A percentile compares a stretch with the other conserved stretches of the same genome.
Conservation (phyloP, 805 yeast genomes). For the Lipomyces mesembrius region DNA sequence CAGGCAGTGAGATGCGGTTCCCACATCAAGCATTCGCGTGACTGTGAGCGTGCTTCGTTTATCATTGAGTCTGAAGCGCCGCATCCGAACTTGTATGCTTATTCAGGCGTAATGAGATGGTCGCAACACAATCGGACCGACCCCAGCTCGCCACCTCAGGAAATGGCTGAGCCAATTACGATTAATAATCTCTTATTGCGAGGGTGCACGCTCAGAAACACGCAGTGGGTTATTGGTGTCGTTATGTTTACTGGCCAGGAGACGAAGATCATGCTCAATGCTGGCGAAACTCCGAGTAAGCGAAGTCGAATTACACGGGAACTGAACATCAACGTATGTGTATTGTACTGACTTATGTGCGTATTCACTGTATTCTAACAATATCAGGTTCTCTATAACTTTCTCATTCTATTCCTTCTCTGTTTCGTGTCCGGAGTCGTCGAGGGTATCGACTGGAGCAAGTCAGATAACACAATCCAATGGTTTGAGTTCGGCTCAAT, state of each 20-base stretch:
- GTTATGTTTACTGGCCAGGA: constrained; percentile 79
- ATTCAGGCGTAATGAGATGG: constrained; percentile 68
- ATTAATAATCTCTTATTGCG: constrained; percentile 68
- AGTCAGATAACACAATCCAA: constrained; percentile 52
- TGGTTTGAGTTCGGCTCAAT: constrained; percentile 67
- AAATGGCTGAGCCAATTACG: constrained; percentile 58
- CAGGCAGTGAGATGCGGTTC: constrained; percentile 60
- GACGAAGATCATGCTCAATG: constrained; percentile 75
- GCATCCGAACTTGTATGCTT: constrained; percentile 64
- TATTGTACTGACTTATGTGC: not conserved
- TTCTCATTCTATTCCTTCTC: constrained; percentile 61
- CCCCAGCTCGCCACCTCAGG: constrained; percentile 42
- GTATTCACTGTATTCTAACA: constrained; percentile 5
- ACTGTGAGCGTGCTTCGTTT: constrained; percentile 61
- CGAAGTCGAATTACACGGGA: constrained; percentile 67
- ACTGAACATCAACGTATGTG: constrained; percentile 61
- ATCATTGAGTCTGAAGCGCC: constrained; percentile 75
- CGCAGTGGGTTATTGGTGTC: constrained; percentile 74
- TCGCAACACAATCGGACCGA: constrained; percentile 46
- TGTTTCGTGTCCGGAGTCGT: constrained; percentile 73
- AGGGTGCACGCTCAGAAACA: constrained; percentile 74
- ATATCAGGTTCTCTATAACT: constrained; percentile 56
- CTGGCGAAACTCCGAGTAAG: constrained; percentile 79
- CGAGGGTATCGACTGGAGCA: constrained; percentile 66
- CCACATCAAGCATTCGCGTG: constrained; percentile 59